Evolutionary conservation across 768 basidiomycete species (phyloP).

Genomic region (Tylopilus rubrobrunneus): DNA sequence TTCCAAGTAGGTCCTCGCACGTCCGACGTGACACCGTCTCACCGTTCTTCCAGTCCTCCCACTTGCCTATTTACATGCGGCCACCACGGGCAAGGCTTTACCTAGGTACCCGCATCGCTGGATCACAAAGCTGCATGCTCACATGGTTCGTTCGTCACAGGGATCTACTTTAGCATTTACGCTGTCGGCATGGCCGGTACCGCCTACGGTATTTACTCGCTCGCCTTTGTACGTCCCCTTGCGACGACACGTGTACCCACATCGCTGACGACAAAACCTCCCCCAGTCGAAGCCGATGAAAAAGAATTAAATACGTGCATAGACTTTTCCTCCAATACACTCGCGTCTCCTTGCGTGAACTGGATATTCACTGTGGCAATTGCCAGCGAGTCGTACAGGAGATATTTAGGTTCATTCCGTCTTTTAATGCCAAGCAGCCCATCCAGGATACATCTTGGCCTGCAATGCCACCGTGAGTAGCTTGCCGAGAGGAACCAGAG

Average conservation of each 20-base stretch:
- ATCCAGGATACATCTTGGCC: slow-evolving; percentile 90
- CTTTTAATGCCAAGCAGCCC: slow-evolving; percentile 74
- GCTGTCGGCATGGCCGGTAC: slow-evolving; percentile 52
- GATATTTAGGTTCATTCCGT: not conserved
- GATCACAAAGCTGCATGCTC: not conserved
- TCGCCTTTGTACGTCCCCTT: slow-evolving; percentile 41
- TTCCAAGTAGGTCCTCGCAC: slow-evolving; percentile 50
- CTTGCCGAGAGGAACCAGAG: not conserved
- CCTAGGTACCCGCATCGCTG: slow-evolving; percentile 45
- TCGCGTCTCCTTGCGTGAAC: not conserved
- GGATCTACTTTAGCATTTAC: slow-evolving; percentile 51
- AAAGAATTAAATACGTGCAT: slow-evolving; percentile 17
- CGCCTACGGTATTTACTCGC: slow-evolving; percentile 43
- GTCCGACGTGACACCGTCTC: not conserved
- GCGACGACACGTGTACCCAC: fast-evolving
- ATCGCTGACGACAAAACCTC: not conserved
- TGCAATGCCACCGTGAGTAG: slow-evolving; percentile 29
- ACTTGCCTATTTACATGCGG: slow-evolving; percentile 55
- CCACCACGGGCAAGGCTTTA: slow-evolving; percentile 60
- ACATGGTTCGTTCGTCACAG: slow-evolving; percentile 33
- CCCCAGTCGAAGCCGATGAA: slow-evolving; percentile 29
- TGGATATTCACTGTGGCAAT: not conserved
- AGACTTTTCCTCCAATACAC: not conserved
- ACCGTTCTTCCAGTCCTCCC: slow-evolving; percentile 29
- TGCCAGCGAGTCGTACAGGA: not conserved